Conservation (phyloP, 2,329 filamentous ascomycete species). For the Chaetomiaceae sp. region DNA sequence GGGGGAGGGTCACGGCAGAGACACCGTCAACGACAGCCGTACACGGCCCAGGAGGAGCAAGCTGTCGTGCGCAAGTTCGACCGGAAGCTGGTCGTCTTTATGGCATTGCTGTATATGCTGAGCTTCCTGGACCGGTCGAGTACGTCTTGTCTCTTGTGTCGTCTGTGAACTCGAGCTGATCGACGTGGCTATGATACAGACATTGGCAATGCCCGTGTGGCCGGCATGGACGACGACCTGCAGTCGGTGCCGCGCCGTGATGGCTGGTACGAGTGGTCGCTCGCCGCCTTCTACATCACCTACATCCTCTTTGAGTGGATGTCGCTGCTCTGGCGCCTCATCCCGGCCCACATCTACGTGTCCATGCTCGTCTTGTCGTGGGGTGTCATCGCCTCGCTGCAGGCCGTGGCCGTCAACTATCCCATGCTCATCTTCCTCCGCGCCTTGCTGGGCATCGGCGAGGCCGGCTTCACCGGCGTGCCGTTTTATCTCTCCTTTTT, state of each 20-base stretch:
- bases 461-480: constrained; percentile 61
- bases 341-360: constrained; percentile 58
- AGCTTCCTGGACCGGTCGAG: constrained; percentile 84
- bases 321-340: constrained; percentile 55
- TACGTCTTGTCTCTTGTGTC: constrained; percentile 36
- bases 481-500: constrained; percentile 63
- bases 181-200: constrained; percentile 36
- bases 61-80: constrained; percentile 72
- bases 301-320: constrained; percentile 64
- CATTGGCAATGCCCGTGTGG: constrained; percentile 59
- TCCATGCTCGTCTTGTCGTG: constrained; percentile 65
- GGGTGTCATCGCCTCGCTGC: constrained; percentile 73
- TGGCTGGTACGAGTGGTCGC: constrained; percentile 55
- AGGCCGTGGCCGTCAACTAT: constrained; percentile 62
- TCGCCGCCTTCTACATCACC: constrained; percentile 57
- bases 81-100: constrained; percentile 69
- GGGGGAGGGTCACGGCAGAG: constrained; percentile 14
- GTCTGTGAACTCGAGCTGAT: not conserved
- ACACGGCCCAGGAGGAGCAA: constrained; percentile 64
- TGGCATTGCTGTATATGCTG: constrained; percentile 77
- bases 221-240: constrained; percentile 59
- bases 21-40: constrained; percentile 31
- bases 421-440: constrained; percentile 52
- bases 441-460: constrained; percentile 55
- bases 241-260: constrained; percentile 42